phyloP scores from a whole-genome alignment of 208 protist species.

The Acanthamoeba divionensis region DNA sequence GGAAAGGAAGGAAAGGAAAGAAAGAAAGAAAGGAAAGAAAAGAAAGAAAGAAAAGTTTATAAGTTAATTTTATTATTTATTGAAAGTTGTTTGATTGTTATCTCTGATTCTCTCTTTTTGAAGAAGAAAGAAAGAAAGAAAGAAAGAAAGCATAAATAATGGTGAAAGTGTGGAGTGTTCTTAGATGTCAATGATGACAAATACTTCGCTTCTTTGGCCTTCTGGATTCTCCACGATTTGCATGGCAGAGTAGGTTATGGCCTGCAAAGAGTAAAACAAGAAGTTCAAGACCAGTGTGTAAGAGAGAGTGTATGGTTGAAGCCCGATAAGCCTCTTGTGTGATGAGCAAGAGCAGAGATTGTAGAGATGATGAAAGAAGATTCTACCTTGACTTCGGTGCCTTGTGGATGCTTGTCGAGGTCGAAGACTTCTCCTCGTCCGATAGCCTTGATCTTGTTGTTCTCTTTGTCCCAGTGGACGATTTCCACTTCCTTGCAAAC shows the following conservation, averaged over 20 bases:
- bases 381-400: constrained; percentile 53
- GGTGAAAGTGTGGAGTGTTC: background rate
- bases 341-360: too few species aligned
- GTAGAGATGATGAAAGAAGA: background rate
- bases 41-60: too few species aligned
- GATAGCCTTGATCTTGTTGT: constrained; percentile 12
- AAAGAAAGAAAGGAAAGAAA: too few species aligned
- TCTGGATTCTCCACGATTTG: constrained; percentile 22
- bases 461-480: constrained; percentile 27
- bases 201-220: constrained; percentile 4
- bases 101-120: too few species aligned
- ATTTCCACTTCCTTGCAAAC: constrained; percentile 42
- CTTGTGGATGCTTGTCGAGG: constrained; percentile 42
- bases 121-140: too few species aligned
- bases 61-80: too few species aligned
- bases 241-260: constrained; percentile 42
- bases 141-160: background rate
- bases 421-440: constrained; percentile 38
- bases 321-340: too few species aligned
- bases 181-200: constrained; percentile 52
- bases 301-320: too few species aligned
- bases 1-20: too few species aligned
- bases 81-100: too few species aligned
- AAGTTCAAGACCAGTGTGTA: background rate
- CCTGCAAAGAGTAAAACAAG: background rate